Evolutionary conservation across 257 asterid genomes (phyloP).

Genomic region (Forsythia suspensa): DNA sequence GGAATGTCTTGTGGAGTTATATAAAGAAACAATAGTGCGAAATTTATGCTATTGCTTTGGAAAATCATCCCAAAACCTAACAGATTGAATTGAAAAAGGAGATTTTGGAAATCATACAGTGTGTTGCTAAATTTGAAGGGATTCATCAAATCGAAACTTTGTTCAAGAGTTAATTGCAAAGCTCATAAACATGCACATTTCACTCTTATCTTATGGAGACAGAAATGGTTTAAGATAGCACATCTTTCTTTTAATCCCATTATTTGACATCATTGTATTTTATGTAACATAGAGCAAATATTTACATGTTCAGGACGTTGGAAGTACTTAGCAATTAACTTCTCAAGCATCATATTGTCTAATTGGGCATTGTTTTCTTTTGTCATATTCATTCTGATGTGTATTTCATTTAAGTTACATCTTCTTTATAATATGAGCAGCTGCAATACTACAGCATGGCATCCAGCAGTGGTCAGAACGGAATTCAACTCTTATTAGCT

Average conservation of each 20-base stretch:
- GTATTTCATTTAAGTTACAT: conserved; percentile 5
- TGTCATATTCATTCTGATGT: not conserved
- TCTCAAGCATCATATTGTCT: conserved; percentile 4
- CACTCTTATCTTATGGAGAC: not conserved
- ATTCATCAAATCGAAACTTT: not conserved
- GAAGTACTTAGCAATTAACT: not conserved
- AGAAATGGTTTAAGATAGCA: not conserved
- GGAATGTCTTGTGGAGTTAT: too few relatives aligned
- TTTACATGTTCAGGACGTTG: not conserved
- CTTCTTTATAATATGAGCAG: conserved; percentile 18
- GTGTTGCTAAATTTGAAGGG: not conserved
- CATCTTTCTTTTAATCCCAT: not conserved
- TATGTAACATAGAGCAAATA: not conserved
- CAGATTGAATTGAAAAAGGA: too few relatives aligned
- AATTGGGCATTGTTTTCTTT: not conserved
- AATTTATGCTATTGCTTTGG: too few relatives aligned
- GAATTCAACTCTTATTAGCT: conserved; percentile 54
- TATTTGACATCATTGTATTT: not conserved
- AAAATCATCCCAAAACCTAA: too few relatives aligned
- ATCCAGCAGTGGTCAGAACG: conserved; percentile 53
- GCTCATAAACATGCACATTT: not conserved
- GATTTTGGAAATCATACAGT: too few relatives aligned
- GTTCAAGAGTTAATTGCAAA: not conserved
- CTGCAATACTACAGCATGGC: conserved; percentile 35
- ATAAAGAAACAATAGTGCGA: too few relatives aligned